Evolutionary conservation across 441 rosid species (phyloP), one percentile per base, ranked within the genome.

Genomic region (Croton setiger): DNA sequence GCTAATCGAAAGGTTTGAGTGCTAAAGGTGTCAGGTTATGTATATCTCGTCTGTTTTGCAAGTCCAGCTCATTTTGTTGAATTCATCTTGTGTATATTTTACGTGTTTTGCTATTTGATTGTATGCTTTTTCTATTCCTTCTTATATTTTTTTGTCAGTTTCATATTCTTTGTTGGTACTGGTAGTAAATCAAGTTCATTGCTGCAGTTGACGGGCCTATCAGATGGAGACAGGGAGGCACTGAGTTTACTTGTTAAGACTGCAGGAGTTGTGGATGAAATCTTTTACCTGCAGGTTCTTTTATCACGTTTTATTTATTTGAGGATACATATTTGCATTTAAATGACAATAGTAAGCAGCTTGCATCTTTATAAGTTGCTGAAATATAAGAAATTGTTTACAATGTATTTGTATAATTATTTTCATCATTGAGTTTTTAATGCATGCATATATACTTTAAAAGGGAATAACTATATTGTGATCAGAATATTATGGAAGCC

Each of bases 211-310:
- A 69, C 87, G 11, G 90, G 84, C 70, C 89, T 94, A 73, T 62
- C 91, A 11, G 83, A 82, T 64, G 82, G 76, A 60, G 99, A 91
- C 76, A 85, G 63, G 80, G 82, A 86, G 75, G 94, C 92, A 65
- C 62, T 94, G 71, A 35, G 69, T 49, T 80, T 90, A 55, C 77
- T 94, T 71, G 80, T 92, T 66, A 86, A 86, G 86, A 97, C 99
- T 77, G 98, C 97, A 72, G 80, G 73, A 81, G 45, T 90, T 56
- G 79, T 92, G 70, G 97, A 92, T 68, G 96, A 94, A 59, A 92
- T 90, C 59, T 94, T 92, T 69, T 76, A 84, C 79, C 80, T 78
- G 73, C 99, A 92, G 99, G 99, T 90, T 57, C 31, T 44, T 57
- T 31, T 44, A 27, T 44, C 61, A 39, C 7, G 39, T 37, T 21